These are phyloP conservation scores for Sclerotinia spermophila DNA, from an alignment of 2,329 filamentous ascomycete genomes.

Conservation along the genomic window DNA sequence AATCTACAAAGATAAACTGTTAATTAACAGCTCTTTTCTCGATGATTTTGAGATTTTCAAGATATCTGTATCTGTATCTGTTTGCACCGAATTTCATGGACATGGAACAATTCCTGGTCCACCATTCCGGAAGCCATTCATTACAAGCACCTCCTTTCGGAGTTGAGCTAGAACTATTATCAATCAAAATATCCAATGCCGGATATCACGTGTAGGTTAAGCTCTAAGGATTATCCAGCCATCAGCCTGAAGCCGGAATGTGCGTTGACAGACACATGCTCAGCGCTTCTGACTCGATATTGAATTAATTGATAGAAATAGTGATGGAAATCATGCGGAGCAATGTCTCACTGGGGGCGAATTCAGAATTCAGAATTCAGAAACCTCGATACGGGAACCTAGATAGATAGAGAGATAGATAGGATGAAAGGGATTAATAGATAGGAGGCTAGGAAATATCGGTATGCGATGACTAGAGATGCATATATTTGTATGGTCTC, in stretches of 20 bases:
- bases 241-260: conserved; percentile 12
- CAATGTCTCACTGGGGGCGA: background rate
- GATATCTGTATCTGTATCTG: background rate
- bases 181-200: background rate
- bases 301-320: background rate
- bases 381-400: background rate
- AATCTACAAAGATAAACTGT: conserved; percentile 7
- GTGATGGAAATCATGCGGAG: conserved; percentile 10
- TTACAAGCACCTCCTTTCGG: conserved; percentile 5
- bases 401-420: background rate
- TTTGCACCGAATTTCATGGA: conserved; percentile 6
- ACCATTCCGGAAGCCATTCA: conserved; percentile 12
- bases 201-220: background rate
- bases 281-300: conserved; percentile 9
- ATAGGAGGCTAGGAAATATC: background rate
- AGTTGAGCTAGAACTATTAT: background rate
- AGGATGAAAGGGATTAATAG: background rate
- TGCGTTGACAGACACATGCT: conserved; percentile 12
- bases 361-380: background rate
- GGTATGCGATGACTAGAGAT: background rate
- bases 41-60: background rate
- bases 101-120: background rate
- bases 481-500: conserved; percentile 3
- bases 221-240: background rate
- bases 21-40: background rate